A percentile compares a stretch with the other conserved stretches of the same genome.
Evolutionary conservation across 306 rosid species (phyloP).

Genomic region (Lupinus albus): DNA sequence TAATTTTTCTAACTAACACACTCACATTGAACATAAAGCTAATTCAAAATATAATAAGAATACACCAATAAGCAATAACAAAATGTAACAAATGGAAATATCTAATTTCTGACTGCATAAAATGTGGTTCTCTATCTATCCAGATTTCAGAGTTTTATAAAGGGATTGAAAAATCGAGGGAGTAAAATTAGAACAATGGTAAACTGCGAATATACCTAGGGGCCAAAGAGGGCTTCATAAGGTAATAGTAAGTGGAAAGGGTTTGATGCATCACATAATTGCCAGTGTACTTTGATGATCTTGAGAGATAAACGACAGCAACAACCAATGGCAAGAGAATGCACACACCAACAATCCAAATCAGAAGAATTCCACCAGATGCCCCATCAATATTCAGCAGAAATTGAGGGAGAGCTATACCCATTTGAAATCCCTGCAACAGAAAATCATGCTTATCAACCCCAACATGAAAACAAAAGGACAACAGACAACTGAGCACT

Average conservation of each 20-base stretch:
- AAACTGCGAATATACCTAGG: conserved; percentile 63
- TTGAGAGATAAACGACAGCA: conserved; percentile 94
- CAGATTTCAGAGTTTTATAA: conserved; percentile 28
- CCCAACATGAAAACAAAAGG: conserved; percentile 31
- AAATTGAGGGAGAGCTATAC: conserved; percentile 96
- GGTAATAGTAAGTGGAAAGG: conserved; percentile 75
- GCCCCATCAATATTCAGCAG: conserved; percentile 83
- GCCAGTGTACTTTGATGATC: conserved; percentile 91
- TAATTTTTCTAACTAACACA: conserved; percentile 14
- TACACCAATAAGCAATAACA: conserved; percentile 5
- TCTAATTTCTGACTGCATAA: neutral
- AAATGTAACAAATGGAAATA: neutral
- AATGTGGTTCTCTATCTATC: neutral
- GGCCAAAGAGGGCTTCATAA: conserved; percentile 96
- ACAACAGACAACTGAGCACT: conserved; percentile 11
- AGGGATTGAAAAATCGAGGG: neutral
- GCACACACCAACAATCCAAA: conserved; percentile 96
- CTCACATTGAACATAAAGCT: conserved; percentile 26
- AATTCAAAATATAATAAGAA: conserved; percentile 16
- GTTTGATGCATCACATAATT: conserved; percentile 99
- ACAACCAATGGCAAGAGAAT: conserved; percentile 94
- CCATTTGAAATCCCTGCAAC: conserved; percentile 96
- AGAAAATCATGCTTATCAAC: conserved; percentile 40
- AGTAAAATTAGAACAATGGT: conserved; percentile 9
- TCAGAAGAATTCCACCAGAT: conserved; percentile 90